These are phyloP conservation scores for Pythium utonaiense DNA, from an alignment of 352 stramenopile species.

Conservation along the genomic window DNA sequence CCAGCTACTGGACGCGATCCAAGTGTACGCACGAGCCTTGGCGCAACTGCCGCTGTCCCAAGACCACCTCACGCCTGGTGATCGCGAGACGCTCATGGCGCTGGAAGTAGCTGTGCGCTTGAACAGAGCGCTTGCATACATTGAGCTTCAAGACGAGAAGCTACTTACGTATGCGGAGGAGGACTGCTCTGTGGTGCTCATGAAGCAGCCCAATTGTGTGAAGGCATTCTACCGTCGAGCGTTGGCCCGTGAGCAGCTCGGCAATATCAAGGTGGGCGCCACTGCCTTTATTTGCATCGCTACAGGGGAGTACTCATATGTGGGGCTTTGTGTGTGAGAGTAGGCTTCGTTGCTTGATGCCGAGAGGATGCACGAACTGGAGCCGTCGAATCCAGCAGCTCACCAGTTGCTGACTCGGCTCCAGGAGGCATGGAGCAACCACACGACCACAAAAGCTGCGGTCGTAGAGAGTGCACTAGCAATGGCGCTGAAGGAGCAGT, in stretches of 20 bases:
- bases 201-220: conserved; percentile 61
- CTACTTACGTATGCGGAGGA: conserved; percentile 38
- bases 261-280: conserved; percentile 41
- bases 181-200: conserved; percentile 73
- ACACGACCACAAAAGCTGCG: background rate
- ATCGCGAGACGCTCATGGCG: conserved; percentile 16
- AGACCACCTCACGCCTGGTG: conserved; percentile 1
- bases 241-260: conserved; percentile 64
- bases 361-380: conserved; percentile 18
- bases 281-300: background rate
- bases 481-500: conserved; percentile 7
- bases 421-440: conserved; percentile 6
- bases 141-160: conserved; percentile 33
- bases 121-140: conserved; percentile 58
- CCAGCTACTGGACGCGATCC: conserved; percentile 38
- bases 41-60: conserved; percentile 4
- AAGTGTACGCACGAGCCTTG: conserved; percentile 37
- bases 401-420: conserved; percentile 17
- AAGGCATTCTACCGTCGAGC: conserved; percentile 91
- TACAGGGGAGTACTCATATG: background rate
- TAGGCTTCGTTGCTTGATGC: conserved; percentile 24
- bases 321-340: background rate
- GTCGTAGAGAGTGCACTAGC: conserved; percentile 1
- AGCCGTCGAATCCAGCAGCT: conserved; percentile 23
- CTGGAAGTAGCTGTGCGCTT: conserved; percentile 54